Base-by-base conservation (phyloP, 208 protist genomes). In the Leishmania braziliensis region DNA sequence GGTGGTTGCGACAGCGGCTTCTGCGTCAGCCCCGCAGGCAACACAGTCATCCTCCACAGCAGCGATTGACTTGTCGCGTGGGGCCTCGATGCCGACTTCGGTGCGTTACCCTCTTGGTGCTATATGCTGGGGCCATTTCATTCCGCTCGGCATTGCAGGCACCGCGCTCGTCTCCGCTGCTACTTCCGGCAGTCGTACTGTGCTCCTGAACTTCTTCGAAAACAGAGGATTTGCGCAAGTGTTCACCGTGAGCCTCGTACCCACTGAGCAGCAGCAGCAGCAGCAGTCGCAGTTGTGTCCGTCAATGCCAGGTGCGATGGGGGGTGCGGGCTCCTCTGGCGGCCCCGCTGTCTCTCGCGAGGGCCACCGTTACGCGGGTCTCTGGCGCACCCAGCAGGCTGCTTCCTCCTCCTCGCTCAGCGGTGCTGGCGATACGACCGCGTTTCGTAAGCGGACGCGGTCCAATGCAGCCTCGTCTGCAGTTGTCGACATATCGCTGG, bases 71-170 rank as follows among this genome's bases (percentile, higher is more conserved):
- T 33, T 51, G 46, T 33, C 78, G 56, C 36, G 29, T 29, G 75
- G 43, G 60, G 60, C 9, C 2, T 0, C 50, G 6, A 39, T 63
- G 43, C 18, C 65, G 56, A 58, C 77, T 48, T 29, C 60, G 46
- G 54, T 84, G 29, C 51, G 73, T 33, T 79, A 86, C 69, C 85
- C 87, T 9, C 85, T 88, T 39, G 75, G 79, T 0, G 73, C 91
- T 4, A 78, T 68, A 20, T 62, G 68, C 18, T 90, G 84, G 83
- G 91, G 91, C 51, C 85, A 76, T 43, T 93, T 90, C 75, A 91
- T 93, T 26, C 92, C 92, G 0, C 88, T 96, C 10, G 92, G 87
- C 20, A 93, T 96, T 75, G 92, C 85, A 5, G 83, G 86, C 46
- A 77, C 88, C 43, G 78, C 81, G 0, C 84, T 92, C 68, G 43